Base-by-base conservation (phyloP, 129 eudicot species). In the Smallanthus sonchifolius region DNA sequence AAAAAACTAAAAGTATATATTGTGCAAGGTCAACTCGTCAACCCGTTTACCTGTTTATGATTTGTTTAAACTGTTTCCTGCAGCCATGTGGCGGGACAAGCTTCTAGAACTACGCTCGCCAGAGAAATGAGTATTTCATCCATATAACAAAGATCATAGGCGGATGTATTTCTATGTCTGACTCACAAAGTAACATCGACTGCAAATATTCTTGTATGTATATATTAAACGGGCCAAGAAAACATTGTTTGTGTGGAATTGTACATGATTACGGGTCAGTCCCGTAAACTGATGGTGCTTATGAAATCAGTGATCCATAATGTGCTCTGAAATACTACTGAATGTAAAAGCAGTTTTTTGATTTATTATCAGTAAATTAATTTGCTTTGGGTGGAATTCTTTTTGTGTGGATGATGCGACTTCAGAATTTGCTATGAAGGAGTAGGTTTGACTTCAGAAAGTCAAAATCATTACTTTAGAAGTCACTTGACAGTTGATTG, bases 41-140 rank as follows among this genome's bases (percentile, higher is more conserved):
- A n/a, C n/a, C n/a, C n/a, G n/a, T n/a, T n/a, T n/a, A n/a, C n/a
- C n/a, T n/a, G n/a, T n/a, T n/a, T n/a, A n/a, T n/a, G n/a, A n/a
- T n/a, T n/a, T n/a, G n/a, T n/a, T n/a, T n/a, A 2, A 54, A 54
- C 32, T 45, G 70, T 74, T 51, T 60, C 51, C 28, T 73, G 82
- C 83, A 89, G 95, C 91, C 62, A 86, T 77, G 81, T 89, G 85
- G 95, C 84, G 84, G 62, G 89, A 89, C 83, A 80, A 80, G 82
- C 96, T 86, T 35, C 28, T 75, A 57, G 78, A 84, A 75, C 72
- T 84, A 66, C 86, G 84, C 19, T 57, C 75, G 55, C 37, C 75
- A n/a, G 16, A 67, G 57, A 70, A 55, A 69, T 11, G 79, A 79
- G 40, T 54, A 57, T 38, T 73, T 60, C 35, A 56, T 36, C 63